Conservation (phyloP, 805 yeast species). For the Monosporozyma aerobia region DNA sequence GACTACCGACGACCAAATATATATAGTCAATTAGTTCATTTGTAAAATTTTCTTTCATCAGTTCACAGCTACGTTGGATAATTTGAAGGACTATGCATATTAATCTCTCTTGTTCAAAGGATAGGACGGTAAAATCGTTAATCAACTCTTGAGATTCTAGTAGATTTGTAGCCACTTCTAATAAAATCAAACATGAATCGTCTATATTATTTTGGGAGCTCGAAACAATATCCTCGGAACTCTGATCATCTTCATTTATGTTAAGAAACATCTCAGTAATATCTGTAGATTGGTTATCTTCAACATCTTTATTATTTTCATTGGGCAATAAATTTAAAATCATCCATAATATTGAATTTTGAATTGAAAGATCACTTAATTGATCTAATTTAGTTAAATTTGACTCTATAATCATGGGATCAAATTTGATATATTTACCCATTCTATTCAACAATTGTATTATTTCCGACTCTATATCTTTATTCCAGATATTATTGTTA, state of each 20-base stretch:
- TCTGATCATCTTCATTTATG: not conserved
- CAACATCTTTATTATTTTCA: not conserved
- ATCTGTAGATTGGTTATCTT: not conserved
- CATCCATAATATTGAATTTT: not conserved
- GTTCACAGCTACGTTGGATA: not conserved
- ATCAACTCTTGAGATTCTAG: constrained; percentile 26
- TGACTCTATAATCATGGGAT: not conserved
- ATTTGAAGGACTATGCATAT: constrained; percentile 11
- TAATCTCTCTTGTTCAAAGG: constrained; percentile 17
- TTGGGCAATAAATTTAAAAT: not conserved
- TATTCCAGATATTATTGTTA: not conserved
- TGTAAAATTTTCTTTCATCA: constrained; percentile 28
- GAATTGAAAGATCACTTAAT: not conserved
- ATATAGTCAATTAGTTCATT: constrained; percentile 57
- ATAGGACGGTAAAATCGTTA: constrained; percentile 11
- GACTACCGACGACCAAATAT: constrained; percentile 61
- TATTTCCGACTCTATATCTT: not conserved
- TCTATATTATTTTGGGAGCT: not conserved
- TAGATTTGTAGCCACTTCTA: constrained; percentile 37
- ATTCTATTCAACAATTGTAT: not conserved
- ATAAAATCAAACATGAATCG: constrained; percentile 23
- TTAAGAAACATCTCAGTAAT: not conserved
- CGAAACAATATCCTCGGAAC: not conserved
- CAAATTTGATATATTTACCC: not conserved
- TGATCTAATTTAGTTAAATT: not conserved